Evolutionary conservation across 148 eudicot genomes (phyloP), one percentile per base, ranked within the genome.

Genomic region (Camellia granthamiana): DNA sequence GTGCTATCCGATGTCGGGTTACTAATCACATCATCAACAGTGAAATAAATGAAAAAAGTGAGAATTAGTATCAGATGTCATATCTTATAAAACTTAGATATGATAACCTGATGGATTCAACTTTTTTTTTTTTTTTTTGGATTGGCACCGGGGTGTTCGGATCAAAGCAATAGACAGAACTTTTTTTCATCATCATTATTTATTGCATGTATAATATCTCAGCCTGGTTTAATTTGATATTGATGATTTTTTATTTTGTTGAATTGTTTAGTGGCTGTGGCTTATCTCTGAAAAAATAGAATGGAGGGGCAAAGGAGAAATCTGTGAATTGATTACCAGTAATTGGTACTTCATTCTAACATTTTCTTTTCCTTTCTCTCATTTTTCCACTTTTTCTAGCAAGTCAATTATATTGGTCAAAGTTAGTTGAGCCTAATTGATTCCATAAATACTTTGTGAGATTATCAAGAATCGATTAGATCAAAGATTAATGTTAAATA

Each of bases 271-370:
- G 77, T 74, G 60, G 63, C n/a, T 51, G 77, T 74, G 41, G 77
- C 77, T 52, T 74, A 62, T 74, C 77, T 13, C 7, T 23, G n/a
- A 74, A 74, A 46, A 59, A 51, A 74, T 30, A 59, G 62, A 23
- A 3, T 2, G 62, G 77, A 55, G 8, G 7, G 15, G 77, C 77
- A 21, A 41, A 74, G 63, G 59, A 30, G 44, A 72, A 46, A 54
- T 74, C 60, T 54, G 63, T 12, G 42, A 74, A 74, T 44, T 74
- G 60, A 74, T 74, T 54, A 14, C 41, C 13, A 0, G 76, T 30
- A 23, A 23, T 54, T 52, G 42, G 41, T 74, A 23, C 19, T 42
- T 74, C 60, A 23, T 59, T 38, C 6, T 74, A 18, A 38, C 60
- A 8, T 42, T 54, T 73, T 19, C 62, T 38, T 51, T 21, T 7